These are phyloP conservation scores for Aleurites moluccanus DNA, from an alignment of 441 rosid genomes.

Conservation along the genomic window DNA sequence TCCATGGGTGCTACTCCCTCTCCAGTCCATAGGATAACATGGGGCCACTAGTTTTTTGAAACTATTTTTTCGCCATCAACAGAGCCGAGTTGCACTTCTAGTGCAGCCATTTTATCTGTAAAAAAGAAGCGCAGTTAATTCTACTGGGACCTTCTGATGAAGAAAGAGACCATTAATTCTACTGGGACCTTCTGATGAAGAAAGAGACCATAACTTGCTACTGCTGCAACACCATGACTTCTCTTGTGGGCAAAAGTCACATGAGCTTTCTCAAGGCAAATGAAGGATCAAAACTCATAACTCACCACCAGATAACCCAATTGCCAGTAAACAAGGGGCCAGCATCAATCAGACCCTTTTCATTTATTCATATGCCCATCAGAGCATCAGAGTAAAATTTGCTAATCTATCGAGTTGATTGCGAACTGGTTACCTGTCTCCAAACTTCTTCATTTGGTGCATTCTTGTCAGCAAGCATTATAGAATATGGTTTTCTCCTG, in stretches of 20 bases:
- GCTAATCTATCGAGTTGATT: not conserved
- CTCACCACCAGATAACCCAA: not conserved
- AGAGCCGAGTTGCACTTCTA: conserved; percentile 63
- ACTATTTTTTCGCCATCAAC: conserved; percentile 62
- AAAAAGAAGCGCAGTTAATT: conserved; percentile 69
- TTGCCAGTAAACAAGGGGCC: not conserved
- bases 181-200: conserved; percentile 60
- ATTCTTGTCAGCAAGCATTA: conserved; percentile 96
- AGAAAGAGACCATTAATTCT: conserved; percentile 53
- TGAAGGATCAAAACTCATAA: not conserved
- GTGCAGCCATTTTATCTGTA: conserved; percentile 73
- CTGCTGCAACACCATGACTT: conserved; percentile 79
- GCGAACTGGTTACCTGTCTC: conserved; percentile 67
- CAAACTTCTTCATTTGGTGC: conserved; percentile 99
- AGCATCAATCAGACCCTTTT: not conserved
- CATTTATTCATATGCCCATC: not conserved
- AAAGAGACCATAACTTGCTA: conserved; percentile 64
- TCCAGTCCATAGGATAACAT: conserved; percentile 79
- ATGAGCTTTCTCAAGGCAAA: conserved; percentile 54
- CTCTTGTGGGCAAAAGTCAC: conserved; percentile 94
- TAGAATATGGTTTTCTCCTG: conserved; percentile 71
- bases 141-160: conserved; percentile 59
- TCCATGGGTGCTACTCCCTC: conserved; percentile 69
- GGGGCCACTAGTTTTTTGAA: conserved; percentile 84
- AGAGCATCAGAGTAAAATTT: not conserved